phyloP scores from a whole-genome alignment of 768 basidiomycete genomes.

The Coprinopsis sp. region DNA sequence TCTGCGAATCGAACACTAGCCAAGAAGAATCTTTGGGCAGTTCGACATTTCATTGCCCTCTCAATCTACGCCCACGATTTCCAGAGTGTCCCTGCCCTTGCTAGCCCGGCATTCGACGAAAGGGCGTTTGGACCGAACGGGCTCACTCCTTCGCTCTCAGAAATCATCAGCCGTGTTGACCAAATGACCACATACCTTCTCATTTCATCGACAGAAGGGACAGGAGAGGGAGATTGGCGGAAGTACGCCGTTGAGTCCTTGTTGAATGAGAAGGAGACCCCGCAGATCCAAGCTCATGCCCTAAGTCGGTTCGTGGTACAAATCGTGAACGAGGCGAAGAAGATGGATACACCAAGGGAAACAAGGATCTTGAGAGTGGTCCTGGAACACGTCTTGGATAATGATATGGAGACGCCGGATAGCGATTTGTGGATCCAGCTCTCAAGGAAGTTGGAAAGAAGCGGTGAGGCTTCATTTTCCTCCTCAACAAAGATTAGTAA shows the following conservation, averaged over 20 bases:
- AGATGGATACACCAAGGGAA: conserved; percentile 20
- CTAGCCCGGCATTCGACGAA: conserved; percentile 45
- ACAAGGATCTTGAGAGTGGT: conserved; percentile 57
- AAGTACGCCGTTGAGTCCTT: conserved; percentile 32
- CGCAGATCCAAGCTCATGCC: not conserved
- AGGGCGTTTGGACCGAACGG: conserved; percentile 3
- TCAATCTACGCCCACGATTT: conserved; percentile 60
- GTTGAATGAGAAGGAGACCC: conserved; percentile 12
- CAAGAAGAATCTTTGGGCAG: conserved; percentile 48
- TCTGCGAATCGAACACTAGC: conserved; percentile 56
- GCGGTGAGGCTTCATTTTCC: conserved; percentile 39
- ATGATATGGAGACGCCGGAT: conserved; percentile 58
- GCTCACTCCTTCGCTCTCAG: conserved; percentile 25
- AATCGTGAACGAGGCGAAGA: conserved; percentile 8
- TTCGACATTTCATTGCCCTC: conserved; percentile 67
- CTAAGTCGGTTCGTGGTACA: conserved; percentile 1
- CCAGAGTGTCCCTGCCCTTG: conserved; percentile 40
- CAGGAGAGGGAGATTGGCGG: conserved; percentile 48
- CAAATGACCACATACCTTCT: conserved; percentile 63
- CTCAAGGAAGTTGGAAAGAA: conserved; percentile 59
- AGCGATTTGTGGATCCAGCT: conserved; percentile 74
- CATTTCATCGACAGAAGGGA: conserved; percentile 29
- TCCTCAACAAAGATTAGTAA: not conserved
- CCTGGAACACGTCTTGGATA: conserved; percentile 54
- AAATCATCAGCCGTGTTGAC: conserved; percentile 43